Evolutionary conservation across 306 rosid species (phyloP).

Genomic region (Senna tora): DNA sequence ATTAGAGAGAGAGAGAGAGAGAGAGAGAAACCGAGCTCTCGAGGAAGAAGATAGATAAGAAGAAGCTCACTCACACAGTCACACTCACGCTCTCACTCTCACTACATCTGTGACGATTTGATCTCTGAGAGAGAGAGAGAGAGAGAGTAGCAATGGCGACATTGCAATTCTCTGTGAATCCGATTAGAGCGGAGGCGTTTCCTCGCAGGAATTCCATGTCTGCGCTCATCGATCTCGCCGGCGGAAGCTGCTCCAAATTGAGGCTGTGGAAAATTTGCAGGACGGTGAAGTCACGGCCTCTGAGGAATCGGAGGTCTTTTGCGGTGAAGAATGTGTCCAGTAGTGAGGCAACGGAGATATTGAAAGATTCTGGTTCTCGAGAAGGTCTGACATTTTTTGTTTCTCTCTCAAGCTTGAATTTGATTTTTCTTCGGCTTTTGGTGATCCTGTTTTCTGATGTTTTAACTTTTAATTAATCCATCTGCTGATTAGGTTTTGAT

Average conservation of each 20-base stretch:
- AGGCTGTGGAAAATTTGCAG: constrained; percentile 49
- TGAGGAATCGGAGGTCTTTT: constrained; percentile 43
- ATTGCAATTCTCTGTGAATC: constrained; percentile 59
- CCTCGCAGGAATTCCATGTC: constrained; percentile 50
- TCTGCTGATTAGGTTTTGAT: background rate
- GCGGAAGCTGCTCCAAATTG: constrained; percentile 46
- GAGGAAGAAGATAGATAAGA: constrained; percentile 30
- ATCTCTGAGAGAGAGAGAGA: constrained; percentile 9
- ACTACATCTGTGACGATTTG: constrained; percentile 19
- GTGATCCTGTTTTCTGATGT: background rate
- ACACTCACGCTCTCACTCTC: background rate
- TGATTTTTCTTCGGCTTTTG: constrained; percentile 22
- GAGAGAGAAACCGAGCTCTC: constrained; percentile 23
- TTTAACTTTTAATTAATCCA: background rate
- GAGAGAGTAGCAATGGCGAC: constrained; percentile 56
- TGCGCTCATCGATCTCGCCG: constrained; percentile 42
- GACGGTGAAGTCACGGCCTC: constrained; percentile 38
- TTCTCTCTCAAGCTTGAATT: background rate
- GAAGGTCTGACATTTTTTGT: constrained; percentile 52
- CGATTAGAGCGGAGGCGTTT: constrained; percentile 41
- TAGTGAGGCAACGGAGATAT: constrained; percentile 50
- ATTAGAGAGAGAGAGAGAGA: constrained; percentile 2
- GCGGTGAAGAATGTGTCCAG: constrained; percentile 56
- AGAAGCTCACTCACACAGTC: too few species aligned
- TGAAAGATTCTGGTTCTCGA: constrained; percentile 51